These are phyloP conservation scores for Zygosaccharomyces pseudobailii DNA, from an alignment of 1,139 yeast genomes.

Conservation along the genomic window DNA sequence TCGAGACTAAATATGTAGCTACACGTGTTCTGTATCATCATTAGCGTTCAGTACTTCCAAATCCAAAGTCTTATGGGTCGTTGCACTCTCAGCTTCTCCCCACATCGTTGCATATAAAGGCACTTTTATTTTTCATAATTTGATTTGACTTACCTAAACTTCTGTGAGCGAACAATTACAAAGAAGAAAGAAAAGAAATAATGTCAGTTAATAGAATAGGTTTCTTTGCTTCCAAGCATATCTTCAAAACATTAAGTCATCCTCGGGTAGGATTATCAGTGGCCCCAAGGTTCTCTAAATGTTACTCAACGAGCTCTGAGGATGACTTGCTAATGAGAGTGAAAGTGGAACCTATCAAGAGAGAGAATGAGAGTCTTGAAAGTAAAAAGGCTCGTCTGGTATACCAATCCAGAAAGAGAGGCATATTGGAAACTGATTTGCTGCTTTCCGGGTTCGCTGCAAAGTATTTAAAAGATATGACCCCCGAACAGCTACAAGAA, in stretches of 20 bases:
- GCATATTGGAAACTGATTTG: conserved; percentile 89
- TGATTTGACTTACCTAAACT: not conserved
- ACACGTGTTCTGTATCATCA: not conserved
- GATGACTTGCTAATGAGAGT: conserved; percentile 35
- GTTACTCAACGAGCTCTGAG: not conserved
- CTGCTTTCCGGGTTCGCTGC: conserved; percentile 82
- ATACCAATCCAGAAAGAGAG: conserved; percentile 92
- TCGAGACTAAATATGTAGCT: not conserved
- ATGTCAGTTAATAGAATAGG: not conserved
- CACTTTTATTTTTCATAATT: not conserved
- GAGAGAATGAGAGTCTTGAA: conserved; percentile 70
- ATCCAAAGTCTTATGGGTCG: not conserved
- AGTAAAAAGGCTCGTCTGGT: conserved; percentile 78
- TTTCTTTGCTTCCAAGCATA: not conserved
- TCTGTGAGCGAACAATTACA: not conserved
- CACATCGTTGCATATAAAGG: not conserved
- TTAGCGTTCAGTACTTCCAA: not conserved
- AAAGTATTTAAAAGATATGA: conserved; percentile 55
- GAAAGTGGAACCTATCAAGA: conserved; percentile 68
- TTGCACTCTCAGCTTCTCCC: not conserved
- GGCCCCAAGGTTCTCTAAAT: not conserved
- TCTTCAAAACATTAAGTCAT: not conserved
- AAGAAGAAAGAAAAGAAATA: not conserved
- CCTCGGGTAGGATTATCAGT: not conserved
- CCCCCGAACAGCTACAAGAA: conserved; percentile 69